phyloP scores from a whole-genome alignment of 768 basidiomycete species.

The Megacollybia marginata region DNA sequence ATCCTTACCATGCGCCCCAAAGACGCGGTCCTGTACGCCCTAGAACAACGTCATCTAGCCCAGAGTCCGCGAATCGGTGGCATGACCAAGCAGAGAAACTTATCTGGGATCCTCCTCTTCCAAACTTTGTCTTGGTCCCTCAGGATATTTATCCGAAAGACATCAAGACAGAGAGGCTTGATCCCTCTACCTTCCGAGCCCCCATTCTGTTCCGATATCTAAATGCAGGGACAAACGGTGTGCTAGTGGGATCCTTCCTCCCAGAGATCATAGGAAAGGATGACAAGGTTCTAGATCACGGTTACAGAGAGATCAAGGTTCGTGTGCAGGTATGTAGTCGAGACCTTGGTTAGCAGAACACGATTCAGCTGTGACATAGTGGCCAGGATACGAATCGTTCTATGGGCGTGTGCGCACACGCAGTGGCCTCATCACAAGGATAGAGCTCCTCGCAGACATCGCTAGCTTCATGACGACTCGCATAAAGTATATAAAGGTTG shows the following conservation, averaged over 20 bases:
- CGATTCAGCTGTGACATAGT: slow-evolving; percentile 19
- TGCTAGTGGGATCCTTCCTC: neutral
- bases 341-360: neutral
- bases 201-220: slow-evolving; percentile 1
- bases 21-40: neutral
- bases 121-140: neutral
- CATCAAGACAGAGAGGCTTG: neutral
- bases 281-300: neutral
- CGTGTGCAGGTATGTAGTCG: slow-evolving; percentile 13
- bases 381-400: slow-evolving; percentile 40
- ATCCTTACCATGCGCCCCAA: neutral
- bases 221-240: neutral
- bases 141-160: neutral
- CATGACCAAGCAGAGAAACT: neutral
- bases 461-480: no score
- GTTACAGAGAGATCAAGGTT: slow-evolving; percentile 20
- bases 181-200: neutral
- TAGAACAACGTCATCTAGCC: neutral
- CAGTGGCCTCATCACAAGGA: slow-evolving; percentile 22
- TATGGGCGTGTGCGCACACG: slow-evolving; percentile 30
- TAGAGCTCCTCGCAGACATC: slow-evolving; percentile 10
- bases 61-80: neutral
- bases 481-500: no score
- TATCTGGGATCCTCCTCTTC: neutral
- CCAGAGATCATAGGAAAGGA: neutral